A percentile compares a stretch with the other conserved stretches of the same genome.
phyloP scores from a whole-genome alignment of 169 alveolate genomes.

The Plasmodium gonderi region DNA sequence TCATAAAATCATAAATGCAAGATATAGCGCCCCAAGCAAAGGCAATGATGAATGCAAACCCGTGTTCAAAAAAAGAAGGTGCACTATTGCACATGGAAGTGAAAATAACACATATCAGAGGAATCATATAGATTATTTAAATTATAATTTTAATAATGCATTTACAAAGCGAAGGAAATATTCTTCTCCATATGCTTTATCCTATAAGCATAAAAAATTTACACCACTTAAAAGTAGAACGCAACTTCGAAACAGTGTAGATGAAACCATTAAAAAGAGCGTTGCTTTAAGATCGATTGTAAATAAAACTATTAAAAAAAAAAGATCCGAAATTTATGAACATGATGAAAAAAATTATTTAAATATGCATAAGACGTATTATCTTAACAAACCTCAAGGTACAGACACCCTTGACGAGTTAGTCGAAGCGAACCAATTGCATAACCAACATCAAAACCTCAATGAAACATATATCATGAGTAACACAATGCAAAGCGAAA shows the following conservation, averaged over 20 bases:
- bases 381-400: neutral
- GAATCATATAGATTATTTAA: slow-evolving; percentile 14
- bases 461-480: slow-evolving; percentile 56
- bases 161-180: slow-evolving; percentile 31
- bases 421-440: neutral
- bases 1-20: slow-evolving; percentile 24
- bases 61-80: slow-evolving; percentile 30
- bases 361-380: slow-evolving; percentile 4
- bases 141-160: slow-evolving; percentile 44
- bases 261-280: slow-evolving; percentile 53
- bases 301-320: slow-evolving; percentile 14
- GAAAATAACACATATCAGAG: slow-evolving; percentile 5
- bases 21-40: slow-evolving; percentile 40
- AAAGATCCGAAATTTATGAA: slow-evolving; percentile 2
- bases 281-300: slow-evolving; percentile 45
- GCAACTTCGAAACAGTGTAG: slow-evolving; percentile 31
- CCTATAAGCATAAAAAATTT: neutral
- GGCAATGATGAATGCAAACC: slow-evolving; percentile 19
- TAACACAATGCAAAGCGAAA: slow-evolving; percentile 45
- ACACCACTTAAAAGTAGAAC: slow-evolving; percentile 42
- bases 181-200: neutral
- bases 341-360: slow-evolving; percentile 6
- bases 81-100: slow-evolving; percentile 15
- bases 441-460: neutral
- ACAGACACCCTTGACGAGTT: neutral